phyloP scores from a whole-genome alignment of 257 asterid species.

The Oldenlandia corymbosa region DNA sequence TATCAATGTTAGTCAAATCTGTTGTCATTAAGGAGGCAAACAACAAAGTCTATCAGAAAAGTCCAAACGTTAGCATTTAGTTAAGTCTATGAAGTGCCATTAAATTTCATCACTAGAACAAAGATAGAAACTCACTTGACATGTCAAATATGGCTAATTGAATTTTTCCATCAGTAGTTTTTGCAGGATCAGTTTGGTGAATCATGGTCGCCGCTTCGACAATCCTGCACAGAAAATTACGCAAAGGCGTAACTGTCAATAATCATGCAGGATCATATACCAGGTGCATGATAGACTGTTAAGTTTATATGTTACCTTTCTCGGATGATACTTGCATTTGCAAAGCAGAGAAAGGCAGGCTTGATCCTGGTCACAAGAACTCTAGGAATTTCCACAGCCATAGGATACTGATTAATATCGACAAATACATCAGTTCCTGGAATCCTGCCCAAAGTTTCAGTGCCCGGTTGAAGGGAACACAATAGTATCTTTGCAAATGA shows the following conservation, averaged over 20 bases:
- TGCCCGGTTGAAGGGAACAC: slow-evolving; percentile 28
- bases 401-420: slow-evolving; percentile 33
- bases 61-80: background rate
- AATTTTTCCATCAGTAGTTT: slow-evolving; percentile 14
- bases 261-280: background rate
- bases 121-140: slow-evolving; percentile 32
- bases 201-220: slow-evolving; percentile 13
- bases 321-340: slow-evolving; percentile 27
- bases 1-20: slow-evolving; percentile 34
- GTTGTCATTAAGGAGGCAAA: background rate
- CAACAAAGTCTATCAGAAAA: background rate
- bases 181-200: slow-evolving; percentile 16
- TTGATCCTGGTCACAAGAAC: slow-evolving; percentile 30
- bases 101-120: too few relatives aligned
- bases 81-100: background rate
- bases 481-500: slow-evolving; percentile 33
- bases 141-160: slow-evolving; percentile 29
- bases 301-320: slow-evolving; percentile 19
- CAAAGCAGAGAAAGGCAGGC: slow-evolving; percentile 38
- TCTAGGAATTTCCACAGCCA: slow-evolving; percentile 29
- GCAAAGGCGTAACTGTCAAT: background rate
- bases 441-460: slow-evolving; percentile 33
- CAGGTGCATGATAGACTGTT: background rate
- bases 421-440: slow-evolving; percentile 34
- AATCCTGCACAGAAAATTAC: slow-evolving; percentile 12